These are phyloP conservation scores for Aspergillus baeticus DNA, from an alignment of 495 filamentous ascomycete genomes.

Conservation along the genomic window DNA sequence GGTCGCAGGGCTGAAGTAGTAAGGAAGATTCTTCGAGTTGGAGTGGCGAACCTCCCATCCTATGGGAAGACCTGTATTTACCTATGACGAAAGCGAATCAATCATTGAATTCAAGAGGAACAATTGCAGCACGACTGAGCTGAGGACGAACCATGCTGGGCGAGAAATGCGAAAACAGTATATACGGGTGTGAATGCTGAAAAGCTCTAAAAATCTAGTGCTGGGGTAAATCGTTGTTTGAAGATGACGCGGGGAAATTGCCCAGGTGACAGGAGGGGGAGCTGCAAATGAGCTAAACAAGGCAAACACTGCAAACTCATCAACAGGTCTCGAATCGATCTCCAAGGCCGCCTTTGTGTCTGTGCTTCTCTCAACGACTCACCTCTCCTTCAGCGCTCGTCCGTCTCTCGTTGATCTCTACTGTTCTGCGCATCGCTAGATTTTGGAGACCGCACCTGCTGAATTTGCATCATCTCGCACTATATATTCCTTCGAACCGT, in stretches of 20 bases:
- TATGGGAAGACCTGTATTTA: conserved; percentile 77
- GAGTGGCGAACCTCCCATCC: conserved; percentile 95
- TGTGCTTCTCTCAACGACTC: conserved; percentile 12
- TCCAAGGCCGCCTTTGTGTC: neutral
- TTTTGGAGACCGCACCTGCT: neutral
- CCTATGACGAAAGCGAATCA: conserved; percentile 28
- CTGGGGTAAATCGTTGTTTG: neutral
- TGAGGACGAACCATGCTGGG: conserved; percentile 8
- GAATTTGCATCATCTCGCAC: neutral
- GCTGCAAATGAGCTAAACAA: conserved; percentile 22
- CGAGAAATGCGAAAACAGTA: neutral
- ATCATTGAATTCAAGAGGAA: neutral
- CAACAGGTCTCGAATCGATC: conserved; percentile 1
- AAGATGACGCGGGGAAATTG: conserved; percentile 23
- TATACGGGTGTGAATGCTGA: neutral
- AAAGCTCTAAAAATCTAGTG: neutral
- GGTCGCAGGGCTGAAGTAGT: conserved; percentile 87
- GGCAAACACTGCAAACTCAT: conserved; percentile 24
- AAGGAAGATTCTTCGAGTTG: conserved; percentile 95
- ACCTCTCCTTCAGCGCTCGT: conserved; percentile 3
- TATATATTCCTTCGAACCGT: neutral
- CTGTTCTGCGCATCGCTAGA: neutral
- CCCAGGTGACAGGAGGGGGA: conserved; percentile 1
- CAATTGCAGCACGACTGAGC: neutral
- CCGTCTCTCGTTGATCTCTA: neutral